These are phyloP conservation scores for Citrus mangshanensis DNA, from an alignment of 345 rosid species.

Conservation along the genomic window DNA sequence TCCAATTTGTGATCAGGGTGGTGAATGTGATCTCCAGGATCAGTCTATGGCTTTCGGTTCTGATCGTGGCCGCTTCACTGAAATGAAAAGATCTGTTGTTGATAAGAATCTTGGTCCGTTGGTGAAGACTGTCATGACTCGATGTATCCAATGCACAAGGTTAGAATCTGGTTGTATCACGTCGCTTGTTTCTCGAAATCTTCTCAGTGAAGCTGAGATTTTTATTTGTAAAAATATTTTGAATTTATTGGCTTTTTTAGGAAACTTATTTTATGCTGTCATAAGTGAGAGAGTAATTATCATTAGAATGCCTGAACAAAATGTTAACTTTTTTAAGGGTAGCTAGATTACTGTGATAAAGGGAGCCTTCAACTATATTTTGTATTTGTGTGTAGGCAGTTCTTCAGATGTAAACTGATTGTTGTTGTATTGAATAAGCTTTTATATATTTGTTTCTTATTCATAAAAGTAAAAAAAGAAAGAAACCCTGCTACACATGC, in stretches of 20 bases:
- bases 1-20: slow-evolving; percentile 98
- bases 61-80: slow-evolving; percentile 96
- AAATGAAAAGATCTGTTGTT: slow-evolving; percentile 94
- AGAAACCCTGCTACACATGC: neutral
- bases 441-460: neutral
- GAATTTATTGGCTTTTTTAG: neutral
- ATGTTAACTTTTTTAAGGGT: neutral
- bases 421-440: neutral
- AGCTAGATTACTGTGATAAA: neutral
- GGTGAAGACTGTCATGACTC: slow-evolving; percentile 99
- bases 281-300: neutral
- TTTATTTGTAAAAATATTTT: neutral
- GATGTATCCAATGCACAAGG: slow-evolving; percentile 99
- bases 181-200: neutral
- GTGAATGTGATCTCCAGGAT: slow-evolving; percentile 99
- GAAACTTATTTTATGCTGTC: neutral
- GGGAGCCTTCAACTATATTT: neutral
- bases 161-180: slow-evolving; percentile 15
- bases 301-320: too few species aligned
- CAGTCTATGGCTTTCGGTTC: slow-evolving; percentile 99
- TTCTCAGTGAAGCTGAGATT: neutral
- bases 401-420: neutral
- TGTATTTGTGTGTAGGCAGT: neutral
- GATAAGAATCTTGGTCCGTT: slow-evolving; percentile 98
- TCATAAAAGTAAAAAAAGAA: neutral